Evolutionary conservation across 306 rosid species (phyloP), one percentile per base, ranked within the genome.

Genomic region (Trifolium fragiferum): DNA sequence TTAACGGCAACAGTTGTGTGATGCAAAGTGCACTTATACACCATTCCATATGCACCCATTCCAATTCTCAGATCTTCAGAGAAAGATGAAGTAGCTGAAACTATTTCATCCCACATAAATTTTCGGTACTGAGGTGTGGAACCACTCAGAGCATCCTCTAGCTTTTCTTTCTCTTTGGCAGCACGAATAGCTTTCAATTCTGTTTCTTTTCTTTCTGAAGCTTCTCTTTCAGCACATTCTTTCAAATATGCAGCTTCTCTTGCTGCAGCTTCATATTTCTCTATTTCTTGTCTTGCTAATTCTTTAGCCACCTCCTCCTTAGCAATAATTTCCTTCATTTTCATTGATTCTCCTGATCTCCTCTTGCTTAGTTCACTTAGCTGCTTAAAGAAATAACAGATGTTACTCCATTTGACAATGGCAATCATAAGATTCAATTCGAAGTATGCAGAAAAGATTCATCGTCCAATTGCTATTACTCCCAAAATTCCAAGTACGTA

Each of bases 1-100:
- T 95, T 95, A 64, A 92, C 99, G n/a, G 96, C 99, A 37, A 84
- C 96, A 76, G 87, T 82, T 74, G 98, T 92, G 70, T 95, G 92
- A 85, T 88, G 86, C 87, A 95, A 82, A 79, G n/a, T 87, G 82
- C 99, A 85, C 86, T 82, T 90, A 64, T 92, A 95, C 18, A 95
- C 89, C 13, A 74, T 75, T 80, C 96, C 99, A 71, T 89, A 85
- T 1, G 98, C 98, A 50, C 99, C 99, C 85, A 74, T 81, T 77
- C 99, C 99, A 57, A 95, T 87, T 84, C 33, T 92, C 40, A 87
- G 87, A 75, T 89, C 92, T 61, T 90, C 93, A 6, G 97, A 95
- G 78, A 95, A 95, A 66, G 93, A 89, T 75, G 92, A 89, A 63
- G 99, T 90, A 72, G 98, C 93, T 53, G 85, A 77, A 35, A 82